Evolutionary conservation across 345 rosid species (phyloP), one percentile per base, ranked within the genome.

Genomic region (Cardamine occulta): DNA sequence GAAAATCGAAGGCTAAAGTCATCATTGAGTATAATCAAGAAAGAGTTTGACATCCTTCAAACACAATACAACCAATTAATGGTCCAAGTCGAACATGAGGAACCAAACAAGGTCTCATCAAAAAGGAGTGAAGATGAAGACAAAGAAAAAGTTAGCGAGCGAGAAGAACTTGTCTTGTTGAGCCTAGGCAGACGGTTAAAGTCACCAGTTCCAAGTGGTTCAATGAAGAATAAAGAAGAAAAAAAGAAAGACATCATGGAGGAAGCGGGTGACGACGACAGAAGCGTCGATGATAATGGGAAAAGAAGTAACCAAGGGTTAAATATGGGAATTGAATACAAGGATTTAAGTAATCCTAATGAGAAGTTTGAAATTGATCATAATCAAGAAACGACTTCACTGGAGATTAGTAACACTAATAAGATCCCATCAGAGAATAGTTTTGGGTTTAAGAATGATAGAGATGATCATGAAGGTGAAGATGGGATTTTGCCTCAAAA

Each of bases 1-100:
- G 97, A 93, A 79, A 93, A 93, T 49, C 75, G 84, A 76, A 89
- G 89, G 59, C 85, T 93, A 42, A 91, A 91, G 80, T 64, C 77
- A 74, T 18, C 80, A 45, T 70, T 93, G 56, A 72, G 80, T 66
- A 80, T 79, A 44, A 73, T 85, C 63, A 80, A 58, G 86, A 85
- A 84, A 68, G 98, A 93, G 69, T 93, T 89, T 73, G 79, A 82
- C 59, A 74, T 73, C 44, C 91, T 93, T 26, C 94, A 88, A 62
- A 73, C 72, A 83, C 82, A 84, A 62, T 82, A 85, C 84, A 29
- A 83, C 54, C 82, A 83, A 61, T 61, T 77, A 56, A 48, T 80
- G 42, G 79, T 72, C 68, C 79, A 80, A 39, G 78, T 65, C 70
- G 78, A 79, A 44, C 82, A 82, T 79, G 81, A 88, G 55, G 72